Evolutionary conservation across 257 asterid genomes (phyloP), one percentile per base, ranked within the genome.

Genomic region (Scutellaria minor): DNA sequence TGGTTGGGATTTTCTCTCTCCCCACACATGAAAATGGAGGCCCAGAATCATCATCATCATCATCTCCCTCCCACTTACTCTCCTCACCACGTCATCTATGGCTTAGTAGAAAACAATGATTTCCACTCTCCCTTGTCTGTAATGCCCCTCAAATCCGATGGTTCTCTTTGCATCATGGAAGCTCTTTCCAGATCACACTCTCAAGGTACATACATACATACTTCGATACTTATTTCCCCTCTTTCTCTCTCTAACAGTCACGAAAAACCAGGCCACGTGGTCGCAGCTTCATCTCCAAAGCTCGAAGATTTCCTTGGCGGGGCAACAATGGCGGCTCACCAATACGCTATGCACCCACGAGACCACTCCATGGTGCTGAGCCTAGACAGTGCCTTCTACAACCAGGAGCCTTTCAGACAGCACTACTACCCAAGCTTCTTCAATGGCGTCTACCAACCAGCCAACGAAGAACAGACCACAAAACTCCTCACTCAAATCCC

Each of bases 1-100:
- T 92, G 93, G 97, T 72, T 93, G 64, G 97, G 96, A 7, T 92
- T 92, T 76, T 88, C 97, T 71, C 98, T 90, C 77, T 83, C 96
- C 15, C 84, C 98, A 65, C 84, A 90, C 69, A 72, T 88, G 91
- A 88, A 83, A 76, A 85, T 86, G 93, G 93, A 84, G 76, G 79
- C 87, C 31, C 24, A 39, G 37, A 31, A 31, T 31, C 37, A 31
- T 31, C 37, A 31, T 31, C 37, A 31, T 3, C 37, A 31, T 31
- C 37, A 31, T 18, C 37, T 31, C 37, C 37, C 37, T 31, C 37
- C 37, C 37, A 31, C 37, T 31, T 31, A 67, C 59, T 76, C 81
- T 31, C 37, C 37, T 31, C 37, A 31, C 37, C 37, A 31, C 3
- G 37, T 31, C 67, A 15, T 40, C 31, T 85, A 76, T 62, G 83